Conservation (phyloP, 2,329 filamentous ascomycete genomes). For the Plectosphaerella cucumerina region DNA sequence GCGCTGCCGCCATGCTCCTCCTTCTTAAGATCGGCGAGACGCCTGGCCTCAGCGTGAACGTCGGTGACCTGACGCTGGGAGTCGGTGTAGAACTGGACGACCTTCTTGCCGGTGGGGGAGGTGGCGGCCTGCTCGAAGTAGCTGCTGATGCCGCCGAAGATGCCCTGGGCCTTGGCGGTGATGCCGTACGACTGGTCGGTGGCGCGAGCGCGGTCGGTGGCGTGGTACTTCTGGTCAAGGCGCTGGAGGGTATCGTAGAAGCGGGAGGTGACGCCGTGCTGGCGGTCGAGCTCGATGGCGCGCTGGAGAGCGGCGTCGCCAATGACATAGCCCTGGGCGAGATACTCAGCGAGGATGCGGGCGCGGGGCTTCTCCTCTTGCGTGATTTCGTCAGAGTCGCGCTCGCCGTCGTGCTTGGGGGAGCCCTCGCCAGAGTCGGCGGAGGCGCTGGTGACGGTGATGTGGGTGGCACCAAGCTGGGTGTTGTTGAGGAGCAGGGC, state of each 20-base stretch:
- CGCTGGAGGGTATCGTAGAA: conserved; percentile 74
- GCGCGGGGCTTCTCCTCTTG: conserved; percentile 97
- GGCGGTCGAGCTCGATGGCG: conserved; percentile 82
- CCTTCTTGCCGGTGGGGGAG: conserved; percentile 82
- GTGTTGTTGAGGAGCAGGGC: conserved; percentile 96
- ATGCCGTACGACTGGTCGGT: conserved; percentile 84
- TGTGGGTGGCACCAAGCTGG: conserved; percentile 82
- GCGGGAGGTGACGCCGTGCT: conserved; percentile 77
- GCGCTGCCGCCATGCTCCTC: conserved; percentile 55
- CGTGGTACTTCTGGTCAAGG: conserved; percentile 84
- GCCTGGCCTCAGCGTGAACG: conserved; percentile 85
- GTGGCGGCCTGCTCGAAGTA: conserved; percentile 94
- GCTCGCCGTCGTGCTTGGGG: conserved; percentile 50
- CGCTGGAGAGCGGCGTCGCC: conserved; percentile 71
- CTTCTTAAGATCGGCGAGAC: conserved; percentile 85
- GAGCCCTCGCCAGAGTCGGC: conserved; percentile 57
- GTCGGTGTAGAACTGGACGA: conserved; percentile 83
- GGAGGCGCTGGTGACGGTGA: conserved; percentile 65
- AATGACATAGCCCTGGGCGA: conserved; percentile 88
- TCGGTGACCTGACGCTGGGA: conserved; percentile 87
- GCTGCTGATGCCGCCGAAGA: conserved; percentile 64
- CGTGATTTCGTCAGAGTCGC: conserved; percentile 65
- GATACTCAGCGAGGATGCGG: conserved; percentile 92
- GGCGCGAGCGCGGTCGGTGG: conserved; percentile 78
- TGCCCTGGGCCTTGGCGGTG: conserved; percentile 62